Percentiles rank a stretch among this genome's conserved stretches.
phyloP scores from a whole-genome alignment of 139 green algal genomes.

The Chlamydomonas asymmetrica region DNA sequence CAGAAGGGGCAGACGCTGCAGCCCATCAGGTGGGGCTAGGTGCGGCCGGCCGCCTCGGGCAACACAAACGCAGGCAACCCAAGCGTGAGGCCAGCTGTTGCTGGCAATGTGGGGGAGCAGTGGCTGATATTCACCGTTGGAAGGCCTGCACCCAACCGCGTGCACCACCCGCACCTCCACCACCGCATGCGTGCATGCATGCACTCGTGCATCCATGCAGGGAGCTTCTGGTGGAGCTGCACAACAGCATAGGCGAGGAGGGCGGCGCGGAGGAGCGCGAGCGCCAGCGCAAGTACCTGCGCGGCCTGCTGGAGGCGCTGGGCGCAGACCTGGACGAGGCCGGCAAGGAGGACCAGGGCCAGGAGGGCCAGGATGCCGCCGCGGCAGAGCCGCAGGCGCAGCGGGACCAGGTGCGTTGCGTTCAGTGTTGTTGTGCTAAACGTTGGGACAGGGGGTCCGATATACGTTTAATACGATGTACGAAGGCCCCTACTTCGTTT shows the following conservation, averaged over 20 bases:
- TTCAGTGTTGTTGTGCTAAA: background rate
- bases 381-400: background rate
- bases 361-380: constrained; percentile 2
- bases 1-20: constrained; percentile 68
- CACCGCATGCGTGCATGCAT: too few species aligned
- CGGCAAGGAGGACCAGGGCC: background rate
- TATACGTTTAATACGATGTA: background rate
- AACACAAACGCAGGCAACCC: background rate
- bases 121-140: background rate
- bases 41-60: background rate
- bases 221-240: constrained; percentile 54
- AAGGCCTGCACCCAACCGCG: background rate
- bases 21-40: constrained; percentile 40
- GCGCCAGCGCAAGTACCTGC: background rate
- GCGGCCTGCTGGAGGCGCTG: constrained; percentile 37
- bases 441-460: background rate
- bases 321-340: constrained; percentile 11
- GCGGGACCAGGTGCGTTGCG: constrained; percentile 1
- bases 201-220: background rate
- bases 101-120: background rate
- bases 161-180: background rate
- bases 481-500: background rate
- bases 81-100: background rate
- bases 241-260: constrained; percentile 24
- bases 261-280: constrained; percentile 11